A percentile compares a stretch with the other conserved stretches of the same genome.
These are phyloP conservation scores for Albophoma yamanashiensis DNA, from an alignment of 2,329 filamentous ascomycete genomes.

Conservation along the genomic window DNA sequence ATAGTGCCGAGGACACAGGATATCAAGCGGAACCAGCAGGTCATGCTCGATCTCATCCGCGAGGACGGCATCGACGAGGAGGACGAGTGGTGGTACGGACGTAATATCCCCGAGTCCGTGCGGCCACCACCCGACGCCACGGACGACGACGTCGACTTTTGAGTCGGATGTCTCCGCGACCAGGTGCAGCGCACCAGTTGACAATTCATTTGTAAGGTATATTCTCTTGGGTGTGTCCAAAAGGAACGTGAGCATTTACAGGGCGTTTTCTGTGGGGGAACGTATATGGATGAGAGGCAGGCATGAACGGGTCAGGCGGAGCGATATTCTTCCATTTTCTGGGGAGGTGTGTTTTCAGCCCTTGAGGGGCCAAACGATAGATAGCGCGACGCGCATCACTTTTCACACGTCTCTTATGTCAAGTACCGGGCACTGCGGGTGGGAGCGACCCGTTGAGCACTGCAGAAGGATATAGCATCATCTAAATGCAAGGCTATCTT, in stretches of 20 bases:
- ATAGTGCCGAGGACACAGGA: constrained; percentile 48
- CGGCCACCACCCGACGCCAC: constrained; percentile 38
- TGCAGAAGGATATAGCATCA: not conserved
- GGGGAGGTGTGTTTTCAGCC: not conserved
- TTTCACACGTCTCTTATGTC: not conserved
- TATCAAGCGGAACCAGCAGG: constrained; percentile 52
- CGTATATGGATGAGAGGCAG: not conserved
- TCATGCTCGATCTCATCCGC: constrained; percentile 53
- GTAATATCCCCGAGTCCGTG: constrained; percentile 41
- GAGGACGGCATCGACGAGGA: constrained; percentile 48
- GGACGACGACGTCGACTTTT: constrained; percentile 37
- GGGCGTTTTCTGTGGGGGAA: not conserved
- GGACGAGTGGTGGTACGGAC: constrained; percentile 54
- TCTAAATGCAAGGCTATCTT: not conserved
- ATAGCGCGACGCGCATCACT: not conserved
- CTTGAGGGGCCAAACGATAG: not conserved
- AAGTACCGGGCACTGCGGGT: not conserved
- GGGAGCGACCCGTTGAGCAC: not conserved
- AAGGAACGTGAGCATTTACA: not conserved
- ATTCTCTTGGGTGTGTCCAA: not conserved
- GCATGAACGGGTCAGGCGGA: not conserved
- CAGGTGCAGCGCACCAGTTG: not conserved
- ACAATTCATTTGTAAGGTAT: not conserved
- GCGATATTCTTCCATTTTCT: not conserved
- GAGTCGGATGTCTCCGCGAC: not conserved